Evolutionary conservation across 768 basidiomycete genomes (phyloP), one percentile per base, ranked within the genome.

Genomic region (Gymnopilus junonius): DNA sequence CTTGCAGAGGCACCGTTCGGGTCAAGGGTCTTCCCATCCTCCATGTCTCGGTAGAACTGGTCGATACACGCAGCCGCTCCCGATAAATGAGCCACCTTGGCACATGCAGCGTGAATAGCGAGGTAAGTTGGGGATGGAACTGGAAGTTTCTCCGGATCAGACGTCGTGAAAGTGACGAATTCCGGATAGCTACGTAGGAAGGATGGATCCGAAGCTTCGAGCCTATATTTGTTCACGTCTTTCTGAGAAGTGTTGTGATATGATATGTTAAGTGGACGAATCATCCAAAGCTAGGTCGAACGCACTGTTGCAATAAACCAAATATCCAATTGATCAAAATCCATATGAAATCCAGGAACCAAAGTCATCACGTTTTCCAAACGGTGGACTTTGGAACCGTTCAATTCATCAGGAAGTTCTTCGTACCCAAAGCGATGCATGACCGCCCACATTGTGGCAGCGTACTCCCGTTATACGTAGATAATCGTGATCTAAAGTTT

Each of bases 301-400:
- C 69, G 57, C 32, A 76, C 76, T 29, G 70, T 76, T 54, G 69
- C 65, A 59, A 71, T 70, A 6, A 78, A 64, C 75, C 77, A 79
- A 34, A 77, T 40, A 3, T 58, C 51, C 39, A 76, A 66, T 23
- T 43, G 21, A 61, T 72, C 74, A 57, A 78, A 80, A 8, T 7
- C 25, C 0, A 29, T 4, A 58, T 75, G 73, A 8, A 69, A 53
- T 42, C 48, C 45, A 12, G 25, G 2, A 21, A 35, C 53, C 67
- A 77, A 15, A 29, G 74, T 79, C 67, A 79, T 70, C 35, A 74
- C 68, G 50, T 77, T 76, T 29, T 70, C 67, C 23, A 78, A 70
- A 43, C 67, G 67, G 58, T 76, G 75, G 2, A 77, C 59, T 29
- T 73, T 69, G 45, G 34, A 20, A 34, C 77, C 75, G 50, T 73